Conservation (phyloP, 495 filamentous ascomycete species). For the Achaetomiella virescens region DNA sequence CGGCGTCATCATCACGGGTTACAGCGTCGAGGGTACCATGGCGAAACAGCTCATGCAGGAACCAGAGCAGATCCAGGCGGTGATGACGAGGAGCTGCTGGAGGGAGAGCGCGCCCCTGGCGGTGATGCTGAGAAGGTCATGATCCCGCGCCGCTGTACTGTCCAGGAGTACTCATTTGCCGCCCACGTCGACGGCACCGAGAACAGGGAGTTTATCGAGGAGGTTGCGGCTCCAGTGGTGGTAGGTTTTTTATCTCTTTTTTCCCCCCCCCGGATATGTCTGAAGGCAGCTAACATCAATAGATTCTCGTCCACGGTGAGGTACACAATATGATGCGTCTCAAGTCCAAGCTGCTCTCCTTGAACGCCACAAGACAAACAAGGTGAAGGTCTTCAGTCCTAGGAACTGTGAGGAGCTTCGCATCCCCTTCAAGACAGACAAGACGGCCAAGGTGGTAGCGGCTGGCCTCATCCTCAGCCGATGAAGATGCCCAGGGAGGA, state of each 20-base stretch:
- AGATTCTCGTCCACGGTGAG: slow-evolving; percentile 96
- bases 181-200: slow-evolving; percentile 96
- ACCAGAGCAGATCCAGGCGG: slow-evolving; percentile 83
- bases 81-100: slow-evolving; percentile 69
- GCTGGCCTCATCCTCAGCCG: slow-evolving; percentile 69
- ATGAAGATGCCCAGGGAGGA: slow-evolving; percentile 20
- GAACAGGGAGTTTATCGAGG: slow-evolving; percentile 91
- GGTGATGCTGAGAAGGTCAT: slow-evolving; percentile 69
- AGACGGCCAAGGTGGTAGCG: slow-evolving; percentile 94
- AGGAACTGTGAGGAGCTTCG: slow-evolving; percentile 92
- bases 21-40: slow-evolving; percentile 98
- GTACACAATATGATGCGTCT: slow-evolving; percentile 97
- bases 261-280: neutral
- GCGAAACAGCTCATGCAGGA: slow-evolving; percentile 89
- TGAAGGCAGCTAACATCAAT: slow-evolving; percentile 18
- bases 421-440: slow-evolving; percentile 94
- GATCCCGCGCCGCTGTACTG: slow-evolving; percentile 85
- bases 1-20: slow-evolving; percentile 94
- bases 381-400: slow-evolving; percentile 86
- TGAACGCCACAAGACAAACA: slow-evolving; percentile 75
- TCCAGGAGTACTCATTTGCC: slow-evolving; percentile 90
- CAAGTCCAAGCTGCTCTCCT: slow-evolving; percentile 85
- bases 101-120: slow-evolving; percentile 49
- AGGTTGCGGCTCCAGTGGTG: slow-evolving; percentile 83
- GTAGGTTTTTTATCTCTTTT: slow-evolving; percentile 46